Evolutionary conservation across 306 rosid species (phyloP).

Genomic region (Pyrus pyrifolia): DNA sequence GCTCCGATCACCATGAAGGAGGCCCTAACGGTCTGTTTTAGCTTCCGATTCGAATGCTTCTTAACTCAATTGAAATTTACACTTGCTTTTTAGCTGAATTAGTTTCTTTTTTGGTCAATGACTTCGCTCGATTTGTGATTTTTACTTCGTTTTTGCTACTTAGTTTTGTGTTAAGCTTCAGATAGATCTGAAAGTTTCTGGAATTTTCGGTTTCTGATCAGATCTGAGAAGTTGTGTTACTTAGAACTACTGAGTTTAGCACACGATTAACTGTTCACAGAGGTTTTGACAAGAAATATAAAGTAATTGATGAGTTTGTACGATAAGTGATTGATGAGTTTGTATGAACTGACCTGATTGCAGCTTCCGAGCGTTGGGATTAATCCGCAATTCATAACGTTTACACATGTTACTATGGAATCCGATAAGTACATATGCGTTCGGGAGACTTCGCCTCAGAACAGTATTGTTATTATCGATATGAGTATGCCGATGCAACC

Average conservation of each 20-base stretch:
- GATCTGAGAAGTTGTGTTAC: neutral
- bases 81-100: conserved; percentile 5
- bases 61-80: conserved; percentile 23
- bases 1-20: conserved; percentile 98
- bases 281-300: neutral
- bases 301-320: neutral
- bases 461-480: conserved; percentile 82
- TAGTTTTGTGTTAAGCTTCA: neutral
- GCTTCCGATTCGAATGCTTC: neutral
- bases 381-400: neutral
- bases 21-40: conserved; percentile 66
- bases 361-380: conserved; percentile 4
- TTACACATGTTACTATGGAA: conserved; percentile 1
- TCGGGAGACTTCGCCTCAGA: conserved; percentile 86
- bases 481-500: conserved; percentile 93
- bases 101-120: neutral
- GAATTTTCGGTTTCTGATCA: neutral
- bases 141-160: conserved; percentile 17
- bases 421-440: conserved; percentile 88
- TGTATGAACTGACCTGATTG: neutral
- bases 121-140: conserved; percentile 4
- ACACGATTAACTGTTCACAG: neutral
- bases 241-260: neutral
- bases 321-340: neutral
- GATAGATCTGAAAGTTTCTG: neutral